Evolutionary conservation across 805 yeast genomes (phyloP), one percentile per base, ranked within the genome.

Genomic region (Wickerhamiella dianesei): DNA sequence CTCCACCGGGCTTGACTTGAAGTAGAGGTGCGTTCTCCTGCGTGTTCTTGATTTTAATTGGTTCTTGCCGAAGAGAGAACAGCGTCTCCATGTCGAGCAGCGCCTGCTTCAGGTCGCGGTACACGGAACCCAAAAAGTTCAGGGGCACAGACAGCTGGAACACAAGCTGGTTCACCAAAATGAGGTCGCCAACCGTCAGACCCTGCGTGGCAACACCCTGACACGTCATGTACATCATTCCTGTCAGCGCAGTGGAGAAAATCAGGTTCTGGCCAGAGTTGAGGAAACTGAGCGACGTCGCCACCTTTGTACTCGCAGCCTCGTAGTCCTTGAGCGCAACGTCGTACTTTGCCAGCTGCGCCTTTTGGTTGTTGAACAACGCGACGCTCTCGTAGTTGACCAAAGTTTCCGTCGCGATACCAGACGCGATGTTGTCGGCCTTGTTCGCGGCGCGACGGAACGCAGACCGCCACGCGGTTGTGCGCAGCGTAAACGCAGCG

Each of bases 151-250:
- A 82, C 40, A 92, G 72, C 68, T 92, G 98, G 71, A 92, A 92
- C 14, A 92, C 97, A 48, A 92, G 73, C 66, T 92, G 98, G 64
- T 92, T 92, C 53, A 92, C 89, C 50, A 92, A 70, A 18, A 92
- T 97, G 59, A 92, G 70, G 61, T 92, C 98, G 55, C 98, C 98
- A 18, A 92, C 96, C 0, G 94, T 81, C 47, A 92, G 68, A 0
- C 76, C 64, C 0, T 95, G 95, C 2, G 74, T 64, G 13, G 86
- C 78, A n/a, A 92, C 92, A 21, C 97, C 97, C 47, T 79, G 77
- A 57, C 95, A 85, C 14, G 96, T 96, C 94, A 92, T 80, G 63
- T 84, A 92, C 98, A 92, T 92, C 94, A 92, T 92, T 1, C 80
- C 83, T 1, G 98, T 92, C 52, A 92, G 68, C 1, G 98, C 97